Percentiles rank a stretch among this genome's conserved stretches.
Evolutionary conservation across 2,329 filamentous ascomycete species (phyloP).

Genomic region (Fusarium sp.): DNA sequence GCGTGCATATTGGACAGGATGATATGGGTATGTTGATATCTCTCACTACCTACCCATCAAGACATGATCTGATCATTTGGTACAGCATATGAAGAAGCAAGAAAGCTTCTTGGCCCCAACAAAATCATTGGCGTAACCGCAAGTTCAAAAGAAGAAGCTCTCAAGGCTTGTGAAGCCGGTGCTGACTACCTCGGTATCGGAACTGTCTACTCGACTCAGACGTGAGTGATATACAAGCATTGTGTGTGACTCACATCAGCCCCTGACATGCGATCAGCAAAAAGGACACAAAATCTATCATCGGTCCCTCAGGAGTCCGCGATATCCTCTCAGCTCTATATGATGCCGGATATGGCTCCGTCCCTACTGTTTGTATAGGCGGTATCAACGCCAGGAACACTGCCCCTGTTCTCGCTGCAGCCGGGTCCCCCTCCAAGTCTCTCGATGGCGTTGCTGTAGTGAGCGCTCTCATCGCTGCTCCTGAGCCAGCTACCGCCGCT

Average conservation of each 20-base stretch:
- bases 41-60: neutral
- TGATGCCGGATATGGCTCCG: constrained; percentile 52
- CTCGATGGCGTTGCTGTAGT: constrained; percentile 89
- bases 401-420: constrained; percentile 79
- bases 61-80: neutral
- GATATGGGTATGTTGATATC: constrained; percentile 75
- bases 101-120: constrained; percentile 75
- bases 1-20: constrained; percentile 94
- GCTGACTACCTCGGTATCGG: constrained; percentile 93
- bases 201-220: constrained; percentile 86
- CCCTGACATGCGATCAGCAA: constrained; percentile 63
- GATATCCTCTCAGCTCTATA: constrained; percentile 67
- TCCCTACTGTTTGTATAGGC: constrained; percentile 84
- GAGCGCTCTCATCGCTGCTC: constrained; percentile 83
- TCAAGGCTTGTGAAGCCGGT: constrained; percentile 76
- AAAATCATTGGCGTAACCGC: constrained; percentile 91
- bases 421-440: constrained; percentile 60
- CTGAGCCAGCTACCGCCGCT: constrained; percentile 72
- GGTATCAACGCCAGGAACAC: constrained; percentile 84
- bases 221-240: constrained; percentile 58
- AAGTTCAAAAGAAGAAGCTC: constrained; percentile 77
- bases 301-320: constrained; percentile 65
- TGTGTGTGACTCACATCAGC: neutral
- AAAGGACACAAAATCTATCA: constrained; percentile 78
- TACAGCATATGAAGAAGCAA: constrained; percentile 60